Evolutionary conservation across 805 yeast genomes (phyloP), one percentile per base, ranked within the genome.

Genomic region (Cyberlindnera japonica): DNA sequence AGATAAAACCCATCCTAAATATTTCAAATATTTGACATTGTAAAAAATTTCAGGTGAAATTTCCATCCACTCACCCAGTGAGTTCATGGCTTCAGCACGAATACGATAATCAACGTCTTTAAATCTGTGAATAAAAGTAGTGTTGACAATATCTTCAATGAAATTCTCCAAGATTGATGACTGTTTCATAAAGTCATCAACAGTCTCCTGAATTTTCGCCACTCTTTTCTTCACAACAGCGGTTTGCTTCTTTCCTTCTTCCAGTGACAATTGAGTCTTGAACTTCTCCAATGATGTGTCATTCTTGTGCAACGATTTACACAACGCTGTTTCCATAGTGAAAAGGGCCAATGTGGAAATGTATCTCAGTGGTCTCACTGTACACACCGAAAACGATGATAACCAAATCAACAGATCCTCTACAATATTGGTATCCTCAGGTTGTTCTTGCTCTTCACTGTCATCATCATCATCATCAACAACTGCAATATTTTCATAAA

Each of bases 1-100:
- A n/a, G 90, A 79, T 30, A 90, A 64, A 24, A 86, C 67, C 95
- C 95, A 84, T 5, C 95, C 95, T 54, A 84, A 72, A 59, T 84
- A 86, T 47, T 89, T 74, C 47, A 88, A 68, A 53, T 79, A 86
- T 1, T 80, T 67, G 11, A 82, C 79, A 45, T 78, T 83, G 48
- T 83, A 73, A 53, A 84, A 88, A 39, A 69, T 64, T 42, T 83
- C 89, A 0, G 95, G 95, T 45, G 74, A 74, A 6, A 64, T 55
- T n/a, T 72, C 69, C 63, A 86, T 83, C 86, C 95, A 84, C 14
- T 62, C 65, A n/a, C 87, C 79, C 37, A 89, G 64, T 25, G 72
- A 69, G 8, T 59, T 51, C 51, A 86, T 67, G 40, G 95, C 83
- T 42, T 82, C 88, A 22, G 74, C 72, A 50, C 97, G 71, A 25